Base-by-base conservation (phyloP, 139 green algal species). In the Micractinium sp. region DNA sequence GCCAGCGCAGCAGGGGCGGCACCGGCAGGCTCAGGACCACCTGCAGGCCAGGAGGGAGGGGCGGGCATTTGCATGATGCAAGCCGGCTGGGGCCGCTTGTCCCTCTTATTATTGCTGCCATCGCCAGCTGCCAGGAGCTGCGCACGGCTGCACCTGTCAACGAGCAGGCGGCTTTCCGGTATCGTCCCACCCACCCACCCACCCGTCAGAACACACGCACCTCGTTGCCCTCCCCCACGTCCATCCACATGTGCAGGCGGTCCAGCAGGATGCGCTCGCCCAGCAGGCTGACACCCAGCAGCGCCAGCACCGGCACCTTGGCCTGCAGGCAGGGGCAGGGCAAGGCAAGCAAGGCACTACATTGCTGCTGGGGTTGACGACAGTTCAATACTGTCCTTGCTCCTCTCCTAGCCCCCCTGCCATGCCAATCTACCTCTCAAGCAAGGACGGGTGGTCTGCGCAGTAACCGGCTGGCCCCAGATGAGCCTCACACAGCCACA, bases 241-340 rank as follows among this genome's bases (percentile, higher is more conserved):
- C 85, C 81, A 89, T 39, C 41, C 61, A 79, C 36, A 60, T 33
- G n/a, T 89, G 84, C 63, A 92, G 47, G 23, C 82, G 60, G 56
- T 90, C 84, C 38, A 92, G 47, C 56, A 92, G 83, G 74, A 92
- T 23, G 67, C 89, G 82, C 61, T 92, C 89, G 14, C 61, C 84
- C 20, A 89, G 25, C 74, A 92, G n/a, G 74, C 87, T 90, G 38
- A 63, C 75, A 12, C 83, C 75, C 82, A 92, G 27, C n/a, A 92
- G 75, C 5, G 60, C 83, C 81, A 92, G 60, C 74, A 92, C 7
- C 22, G 89, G 89, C 61, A 89, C 23, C 79, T 78, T 76, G 23
- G 83, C 83, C 83, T 87, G 67, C 67, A 79, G 76, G 39, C 25
- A 66, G 23, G 31, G 47, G 47, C 47, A 56, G 47, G 47, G 47